Evolutionary conservation across 2,329 filamentous ascomycete species (phyloP).

Genomic region (Hypoxylon rubiginosum): DNA sequence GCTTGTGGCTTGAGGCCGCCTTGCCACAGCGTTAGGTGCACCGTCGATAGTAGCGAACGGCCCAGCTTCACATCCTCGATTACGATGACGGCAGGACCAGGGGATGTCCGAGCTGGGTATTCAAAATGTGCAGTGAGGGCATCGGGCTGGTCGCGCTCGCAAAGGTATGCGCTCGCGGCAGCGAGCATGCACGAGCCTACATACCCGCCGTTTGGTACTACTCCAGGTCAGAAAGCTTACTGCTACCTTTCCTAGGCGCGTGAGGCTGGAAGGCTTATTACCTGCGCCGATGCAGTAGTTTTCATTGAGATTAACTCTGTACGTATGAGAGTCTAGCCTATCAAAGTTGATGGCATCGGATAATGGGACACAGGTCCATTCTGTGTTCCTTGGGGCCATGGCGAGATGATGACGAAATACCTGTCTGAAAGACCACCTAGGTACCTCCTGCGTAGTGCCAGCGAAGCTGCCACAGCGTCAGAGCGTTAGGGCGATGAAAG

Average conservation of each 20-base stretch:
- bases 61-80: constrained; percentile 37
- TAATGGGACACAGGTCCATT: constrained; percentile 33
- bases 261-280: constrained; percentile 14
- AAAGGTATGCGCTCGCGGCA: constrained; percentile 27
- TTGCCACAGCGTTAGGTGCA: constrained; percentile 40
- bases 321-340: constrained; percentile 46
- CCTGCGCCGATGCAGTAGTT: constrained; percentile 47
- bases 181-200: constrained; percentile 36
- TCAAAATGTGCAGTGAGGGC: constrained; percentile 20
- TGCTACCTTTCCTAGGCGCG: not conserved
- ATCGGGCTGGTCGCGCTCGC: constrained; percentile 7
- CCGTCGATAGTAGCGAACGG: constrained; percentile 30
- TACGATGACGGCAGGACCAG: constrained; percentile 27
- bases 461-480: too few species aligned
- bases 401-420: not conserved
- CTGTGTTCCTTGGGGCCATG: not conserved
- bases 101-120: constrained; percentile 31
- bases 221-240: not conserved
- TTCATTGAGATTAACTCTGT: constrained; percentile 41
- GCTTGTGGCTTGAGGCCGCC: constrained; percentile 14
- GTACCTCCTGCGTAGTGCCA: too few species aligned
- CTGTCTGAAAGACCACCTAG: too few species aligned
- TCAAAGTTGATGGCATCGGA: constrained; percentile 41
- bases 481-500: too few species aligned
- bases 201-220: constrained; percentile 46